Evolutionary conservation across 2,329 filamentous ascomycete genomes (phyloP), one percentile per base, ranked within the genome.

Genomic region (Albophoma yamanashiensis): DNA sequence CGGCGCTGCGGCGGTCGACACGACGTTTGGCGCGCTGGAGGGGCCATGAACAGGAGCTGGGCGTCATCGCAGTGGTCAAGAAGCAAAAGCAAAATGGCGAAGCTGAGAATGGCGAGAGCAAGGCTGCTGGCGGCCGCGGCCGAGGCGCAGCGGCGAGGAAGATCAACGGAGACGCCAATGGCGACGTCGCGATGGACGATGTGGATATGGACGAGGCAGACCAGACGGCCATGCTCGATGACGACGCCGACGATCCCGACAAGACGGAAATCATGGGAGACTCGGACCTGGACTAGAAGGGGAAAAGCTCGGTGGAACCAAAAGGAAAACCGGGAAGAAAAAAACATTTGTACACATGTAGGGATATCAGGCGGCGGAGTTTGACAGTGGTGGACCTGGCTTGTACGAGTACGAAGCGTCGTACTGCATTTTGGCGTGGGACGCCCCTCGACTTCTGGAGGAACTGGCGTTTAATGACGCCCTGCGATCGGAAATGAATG

Each of bases 11-110:
- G 58, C 81, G 88, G 20, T 79, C 81, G 1, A 76, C 79, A 25
- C 81, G 90, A 36, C 80, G 90, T 47, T 75, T 93, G n/a, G 76
- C 82, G 58, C 81, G 89, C 39, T 93, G 90, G 90, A 75, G 76
- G n/a, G 73, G 75, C 3, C 75, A 71, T 14, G 74, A 74, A n/a
- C 66, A 71, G 14, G 74, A 76, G 25, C 71, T 79, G 3, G 79
- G 79, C 2, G 77, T 82, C 22, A 72, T 84, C 59, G 67, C 73
- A 4, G 72, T 79, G 0, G 64, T 76, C 45, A 84, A 84, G 74
- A 71, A 70, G 20, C 64, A 63, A 47, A 73, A 68, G 62, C 64
- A 74, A 65, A 67, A 66, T 22, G 66, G 64, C 43, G 60, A 66
- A 56, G 63, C 68, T n/a, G 67, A 67, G 4, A 67, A 70, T 40